Conservation (phyloP, 2,329 filamentous ascomycete species). For the Fusarium nelsonii region DNA sequence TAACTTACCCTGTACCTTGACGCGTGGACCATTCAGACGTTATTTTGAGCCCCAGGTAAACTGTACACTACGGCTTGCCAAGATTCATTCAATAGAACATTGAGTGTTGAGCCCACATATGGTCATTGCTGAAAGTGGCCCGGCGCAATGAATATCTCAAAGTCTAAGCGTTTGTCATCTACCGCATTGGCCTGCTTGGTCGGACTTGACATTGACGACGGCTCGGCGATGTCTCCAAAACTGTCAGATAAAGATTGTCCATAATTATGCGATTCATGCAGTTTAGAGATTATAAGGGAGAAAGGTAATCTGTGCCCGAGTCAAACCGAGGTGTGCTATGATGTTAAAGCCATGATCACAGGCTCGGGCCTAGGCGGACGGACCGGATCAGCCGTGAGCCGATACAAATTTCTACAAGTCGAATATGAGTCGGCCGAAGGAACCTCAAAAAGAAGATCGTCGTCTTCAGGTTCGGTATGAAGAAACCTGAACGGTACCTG, state of each 20-base stretch:
- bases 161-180: neutral
- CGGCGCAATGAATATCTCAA: neutral
- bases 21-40: neutral
- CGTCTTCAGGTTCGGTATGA: conserved; percentile 17
- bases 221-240: neutral
- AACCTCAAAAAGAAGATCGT: neutral
- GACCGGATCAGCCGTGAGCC: conserved; percentile 25
- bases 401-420: conserved; percentile 1
- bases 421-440: conserved; percentile 15
- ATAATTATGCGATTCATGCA: conserved; percentile 16
- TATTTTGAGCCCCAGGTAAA: too few relatives aligned
- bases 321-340: neutral
- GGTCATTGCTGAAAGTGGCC: neutral
- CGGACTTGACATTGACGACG: neutral
- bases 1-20: neutral
- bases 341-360: neutral
- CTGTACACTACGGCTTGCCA: neutral
- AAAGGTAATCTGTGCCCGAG: neutral
- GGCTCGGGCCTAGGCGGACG: neutral
- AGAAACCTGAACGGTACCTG: conserved; percentile 3
- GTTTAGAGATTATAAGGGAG: neutral
- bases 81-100: neutral
- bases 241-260: neutral
- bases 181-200: neutral
- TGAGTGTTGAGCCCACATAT: neutral